Evolutionary conservation across 2,329 filamentous ascomycete species (phyloP).

Genomic region (Alternaria metachromatica): DNA sequence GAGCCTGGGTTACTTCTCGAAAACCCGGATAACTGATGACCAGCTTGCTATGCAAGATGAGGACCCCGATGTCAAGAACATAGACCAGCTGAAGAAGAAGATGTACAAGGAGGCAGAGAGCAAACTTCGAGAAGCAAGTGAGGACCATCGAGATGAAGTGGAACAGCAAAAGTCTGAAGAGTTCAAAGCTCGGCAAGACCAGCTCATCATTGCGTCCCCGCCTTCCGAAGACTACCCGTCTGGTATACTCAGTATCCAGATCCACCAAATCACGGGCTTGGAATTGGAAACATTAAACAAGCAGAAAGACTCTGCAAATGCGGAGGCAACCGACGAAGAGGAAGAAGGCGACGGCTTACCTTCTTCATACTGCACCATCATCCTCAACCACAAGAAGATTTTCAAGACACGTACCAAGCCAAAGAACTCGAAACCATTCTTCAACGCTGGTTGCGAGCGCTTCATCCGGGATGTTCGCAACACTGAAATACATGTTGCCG

Average conservation of each 20-base stretch:
- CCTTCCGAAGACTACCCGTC: constrained; percentile 67
- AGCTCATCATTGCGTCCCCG: constrained; percentile 72
- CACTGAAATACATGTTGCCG: constrained; percentile 71
- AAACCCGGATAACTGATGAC: constrained; percentile 66
- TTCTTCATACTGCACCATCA: constrained; percentile 74
- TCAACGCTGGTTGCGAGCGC: constrained; percentile 76
- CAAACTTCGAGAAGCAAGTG: constrained; percentile 70
- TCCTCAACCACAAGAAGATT: constrained; percentile 73
- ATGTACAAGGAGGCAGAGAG: constrained; percentile 61
- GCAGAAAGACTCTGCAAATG: constrained; percentile 54
- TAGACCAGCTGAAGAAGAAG: constrained; percentile 65
- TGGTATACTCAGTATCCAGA: constrained; percentile 72
- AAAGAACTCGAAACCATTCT: constrained; percentile 79
- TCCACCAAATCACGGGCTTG: constrained; percentile 75
- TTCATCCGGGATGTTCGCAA: constrained; percentile 73
- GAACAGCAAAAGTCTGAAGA: constrained; percentile 73
- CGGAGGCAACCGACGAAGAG: constrained; percentile 63
- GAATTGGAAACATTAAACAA: constrained; percentile 68
- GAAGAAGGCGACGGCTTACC: constrained; percentile 70
- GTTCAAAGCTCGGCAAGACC: constrained; percentile 62
- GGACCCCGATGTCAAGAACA: constrained; percentile 63
- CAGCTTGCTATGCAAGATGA: constrained; percentile 69
- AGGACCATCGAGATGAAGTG: constrained; percentile 66
- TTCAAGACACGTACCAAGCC: constrained; percentile 78
- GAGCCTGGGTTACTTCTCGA: constrained; percentile 75